Conservation (phyloP, 345 rosid genomes). For the Angophora floribunda region DNA sequence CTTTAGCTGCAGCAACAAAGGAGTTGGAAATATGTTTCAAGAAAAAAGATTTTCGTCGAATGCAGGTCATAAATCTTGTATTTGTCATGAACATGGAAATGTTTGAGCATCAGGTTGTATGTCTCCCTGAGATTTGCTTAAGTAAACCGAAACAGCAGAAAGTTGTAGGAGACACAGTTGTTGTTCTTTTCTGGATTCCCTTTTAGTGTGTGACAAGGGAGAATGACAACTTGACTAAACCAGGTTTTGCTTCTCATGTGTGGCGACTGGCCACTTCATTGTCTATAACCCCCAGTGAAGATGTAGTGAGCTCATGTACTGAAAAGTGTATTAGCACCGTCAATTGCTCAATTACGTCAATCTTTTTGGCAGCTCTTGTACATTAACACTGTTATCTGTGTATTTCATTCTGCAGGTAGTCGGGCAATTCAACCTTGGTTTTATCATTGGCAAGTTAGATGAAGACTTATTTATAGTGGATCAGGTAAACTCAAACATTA, state of each 20-base stretch:
- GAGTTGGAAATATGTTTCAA: conserved; percentile 86
- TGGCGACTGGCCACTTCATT: neutral
- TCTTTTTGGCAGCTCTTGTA: neutral
- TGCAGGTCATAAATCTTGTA: conserved; percentile 51
- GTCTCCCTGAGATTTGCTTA: neutral
- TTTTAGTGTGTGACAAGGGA: neutral
- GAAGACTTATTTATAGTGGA: conserved; percentile 92
- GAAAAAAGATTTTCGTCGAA: conserved; percentile 78
- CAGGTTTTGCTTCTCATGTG: neutral
- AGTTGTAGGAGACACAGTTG: neutral
- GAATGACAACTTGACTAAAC: neutral
- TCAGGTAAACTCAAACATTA: conserved; percentile 47
- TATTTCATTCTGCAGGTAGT: conserved; percentile 45
- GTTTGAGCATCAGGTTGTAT: neutral
- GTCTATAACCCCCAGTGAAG: neutral
- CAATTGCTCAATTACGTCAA: neutral
- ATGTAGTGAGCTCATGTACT: neutral
- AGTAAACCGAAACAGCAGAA: neutral
- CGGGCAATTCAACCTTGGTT: conserved; percentile 98
- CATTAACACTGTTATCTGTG: neutral
- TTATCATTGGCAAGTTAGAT: conserved; percentile 86
- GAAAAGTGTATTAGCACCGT: neutral
- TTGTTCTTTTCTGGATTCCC: neutral
- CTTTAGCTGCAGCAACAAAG: conserved; percentile 79
- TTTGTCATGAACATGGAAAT: neutral